Percentiles rank a stretch among this genome's conserved stretches.
These are phyloP conservation scores for Fonsecaea nubica DNA, from an alignment of 2,329 filamentous ascomycete species.

Conservation along the genomic window DNA sequence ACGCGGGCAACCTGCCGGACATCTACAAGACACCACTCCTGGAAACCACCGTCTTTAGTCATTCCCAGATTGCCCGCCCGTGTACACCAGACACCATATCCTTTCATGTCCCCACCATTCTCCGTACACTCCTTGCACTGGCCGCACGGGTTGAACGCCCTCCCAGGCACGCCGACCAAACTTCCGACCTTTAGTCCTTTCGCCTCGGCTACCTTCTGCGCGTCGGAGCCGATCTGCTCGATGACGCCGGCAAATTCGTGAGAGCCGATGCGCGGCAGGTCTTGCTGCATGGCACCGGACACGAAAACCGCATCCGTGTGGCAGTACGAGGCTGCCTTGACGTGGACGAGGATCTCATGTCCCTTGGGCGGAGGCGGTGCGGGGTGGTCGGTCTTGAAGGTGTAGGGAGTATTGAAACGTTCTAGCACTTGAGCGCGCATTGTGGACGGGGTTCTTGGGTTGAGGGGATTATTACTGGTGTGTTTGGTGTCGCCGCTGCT, in stretches of 20 bases:
- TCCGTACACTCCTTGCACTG: conserved; percentile 33
- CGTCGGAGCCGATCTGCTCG: conserved; percentile 40
- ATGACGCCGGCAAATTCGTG: conserved; percentile 57
- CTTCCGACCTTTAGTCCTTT: conserved; percentile 25
- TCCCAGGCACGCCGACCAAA: conserved; percentile 32
- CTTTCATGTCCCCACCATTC: conserved; percentile 31
- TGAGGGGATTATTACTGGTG: background rate
- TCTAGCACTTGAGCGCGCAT: conserved; percentile 40
- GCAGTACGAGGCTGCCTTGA: conserved; percentile 57
- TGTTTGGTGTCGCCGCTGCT: background rate
- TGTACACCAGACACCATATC: conserved; percentile 37
- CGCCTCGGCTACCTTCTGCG: conserved; percentile 17
- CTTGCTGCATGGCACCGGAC: conserved; percentile 45
- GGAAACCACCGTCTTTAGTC: conserved; percentile 39
- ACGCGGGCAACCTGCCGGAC: conserved; percentile 38
- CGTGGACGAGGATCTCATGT: conserved; percentile 54
- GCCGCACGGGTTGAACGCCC: conserved; percentile 31
- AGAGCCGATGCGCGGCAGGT: conserved; percentile 52
- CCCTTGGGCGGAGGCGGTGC: conserved; percentile 47
- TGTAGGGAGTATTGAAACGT: conserved; percentile 39
- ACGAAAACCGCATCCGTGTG: conserved; percentile 52
- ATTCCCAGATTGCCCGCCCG: conserved; percentile 29
- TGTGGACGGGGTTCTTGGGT: conserved; percentile 14
- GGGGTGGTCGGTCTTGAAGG: conserved; percentile 41
- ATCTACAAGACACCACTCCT: conserved; percentile 41